Conservation (phyloP, 2,329 filamentous ascomycete species). For the Trichophyton benhamiae region DNA sequence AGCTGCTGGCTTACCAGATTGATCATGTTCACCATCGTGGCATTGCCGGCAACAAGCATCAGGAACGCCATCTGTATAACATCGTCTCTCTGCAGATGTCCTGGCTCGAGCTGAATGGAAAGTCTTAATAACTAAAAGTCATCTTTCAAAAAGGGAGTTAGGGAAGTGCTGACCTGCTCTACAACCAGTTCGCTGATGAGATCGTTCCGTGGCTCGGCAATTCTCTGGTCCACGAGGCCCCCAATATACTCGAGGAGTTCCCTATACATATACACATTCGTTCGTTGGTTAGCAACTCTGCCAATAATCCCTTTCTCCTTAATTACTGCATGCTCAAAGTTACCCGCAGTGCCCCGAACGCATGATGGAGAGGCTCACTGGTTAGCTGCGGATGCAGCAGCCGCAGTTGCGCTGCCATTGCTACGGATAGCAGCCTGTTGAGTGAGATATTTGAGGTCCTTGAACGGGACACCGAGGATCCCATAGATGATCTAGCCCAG, state of each 20-base stretch:
- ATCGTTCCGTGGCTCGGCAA: slow-evolving; percentile 33
- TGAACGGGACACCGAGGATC: slow-evolving; percentile 38
- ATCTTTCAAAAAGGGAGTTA: neutral
- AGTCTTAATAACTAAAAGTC: neutral
- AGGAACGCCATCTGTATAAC: slow-evolving; percentile 39
- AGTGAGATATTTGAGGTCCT: slow-evolving; percentile 37
- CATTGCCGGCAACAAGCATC: slow-evolving; percentile 41
- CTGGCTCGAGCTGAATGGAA: slow-evolving; percentile 17
- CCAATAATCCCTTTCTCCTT: too few relatives aligned
- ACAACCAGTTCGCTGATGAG: slow-evolving; percentile 33
- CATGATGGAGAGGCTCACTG: slow-evolving; percentile 19
- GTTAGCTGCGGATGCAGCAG: slow-evolving; percentile 37
- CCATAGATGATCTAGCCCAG: slow-evolving; percentile 36
- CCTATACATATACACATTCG: slow-evolving; percentile 21
- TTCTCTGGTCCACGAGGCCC: slow-evolving; percentile 32
- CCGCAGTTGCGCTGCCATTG: slow-evolving; percentile 38
- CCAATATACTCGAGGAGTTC: slow-evolving; percentile 37
- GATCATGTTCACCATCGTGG: slow-evolving; percentile 43
- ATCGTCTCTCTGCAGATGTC: slow-evolving; percentile 21
- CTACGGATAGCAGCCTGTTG: slow-evolving; percentile 37
- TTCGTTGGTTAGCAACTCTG: neutral
- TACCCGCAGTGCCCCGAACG: neutral
- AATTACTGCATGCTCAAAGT: too few relatives aligned
- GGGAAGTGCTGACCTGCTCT: slow-evolving; percentile 13
- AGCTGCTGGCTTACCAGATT: slow-evolving; percentile 23